Evolutionary conservation across 2,329 filamentous ascomycete species (phyloP).

Genomic region (Fusarium sp.): DNA sequence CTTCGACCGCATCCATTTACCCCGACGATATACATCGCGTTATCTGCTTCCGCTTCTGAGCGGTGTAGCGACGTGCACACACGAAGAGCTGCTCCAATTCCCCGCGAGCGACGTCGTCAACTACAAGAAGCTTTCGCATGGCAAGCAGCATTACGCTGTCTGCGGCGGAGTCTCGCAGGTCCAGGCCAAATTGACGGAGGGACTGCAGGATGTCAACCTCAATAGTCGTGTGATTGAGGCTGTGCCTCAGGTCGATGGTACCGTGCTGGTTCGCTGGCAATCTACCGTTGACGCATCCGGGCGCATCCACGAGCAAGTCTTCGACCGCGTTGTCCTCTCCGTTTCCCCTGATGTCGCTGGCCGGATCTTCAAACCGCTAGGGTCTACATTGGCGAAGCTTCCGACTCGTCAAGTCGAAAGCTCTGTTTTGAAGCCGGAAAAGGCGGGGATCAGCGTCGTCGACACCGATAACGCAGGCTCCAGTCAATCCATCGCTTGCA

Average conservation of each 20-base stretch:
- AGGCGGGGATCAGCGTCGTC: background rate
- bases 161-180: slow-evolving; percentile 60
- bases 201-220: slow-evolving; percentile 53
- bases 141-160: slow-evolving; percentile 62
- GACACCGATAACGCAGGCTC: slow-evolving; percentile 1
- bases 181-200: slow-evolving; percentile 55
- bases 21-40: slow-evolving; percentile 55
- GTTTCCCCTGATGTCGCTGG: slow-evolving; percentile 64
- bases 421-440: slow-evolving; percentile 49
- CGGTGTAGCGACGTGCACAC: slow-evolving; percentile 64
- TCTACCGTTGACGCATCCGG: slow-evolving; percentile 15
- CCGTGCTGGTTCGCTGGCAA: slow-evolving; percentile 50
- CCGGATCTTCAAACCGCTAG: slow-evolving; percentile 57
- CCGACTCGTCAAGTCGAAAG: slow-evolving; percentile 61
- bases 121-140: slow-evolving; percentile 59
- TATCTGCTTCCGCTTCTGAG: slow-evolving; percentile 66
- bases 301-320: slow-evolving; percentile 47
- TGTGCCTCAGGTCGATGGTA: slow-evolving; percentile 32
- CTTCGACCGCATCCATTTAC: slow-evolving; percentile 59
- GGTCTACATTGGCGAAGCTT: slow-evolving; percentile 51
- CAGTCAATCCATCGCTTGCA: slow-evolving; percentile 31
- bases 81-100: slow-evolving; percentile 59
- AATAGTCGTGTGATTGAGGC: slow-evolving; percentile 51
- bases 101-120: slow-evolving; percentile 63
- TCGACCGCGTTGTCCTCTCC: slow-evolving; percentile 64